Base-by-base conservation (phyloP, 129 eudicot genomes). In the Chrysanthemum seticuspe region DNA sequence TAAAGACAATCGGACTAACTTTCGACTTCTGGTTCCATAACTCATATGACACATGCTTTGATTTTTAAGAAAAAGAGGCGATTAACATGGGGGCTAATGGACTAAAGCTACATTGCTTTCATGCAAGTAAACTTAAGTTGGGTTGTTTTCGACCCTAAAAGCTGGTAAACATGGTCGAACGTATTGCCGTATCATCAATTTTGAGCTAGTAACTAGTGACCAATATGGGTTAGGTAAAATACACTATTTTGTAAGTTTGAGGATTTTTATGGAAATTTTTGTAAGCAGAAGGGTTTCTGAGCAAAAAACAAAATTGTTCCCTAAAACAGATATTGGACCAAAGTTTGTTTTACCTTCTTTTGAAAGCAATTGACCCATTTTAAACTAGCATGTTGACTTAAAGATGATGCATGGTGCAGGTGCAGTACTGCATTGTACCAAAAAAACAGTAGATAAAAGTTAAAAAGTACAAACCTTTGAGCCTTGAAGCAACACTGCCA, bases 401-500 rank as follows among this genome's bases (percentile, higher is more conserved):
- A 9, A 6, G 58, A 58, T 68, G 55, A 68, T 58, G 45, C 74
- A 76, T 45, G 16, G 7, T 65, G 74, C 51, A 56, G 16, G 7
- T 65, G 74, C 51, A 56, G 74, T 67, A 57, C 79, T 6, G 23
- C 67, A 6, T 47, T 58, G 74, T 47, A 45, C 66, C 21, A 25
- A 47, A 53, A 29, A 67, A 75, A 77, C 54, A 77, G 63, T 53
- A 23, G 18, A 45, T 54, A 55, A 78, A 78, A 16, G 54, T 71
- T 44, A 63, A n/a, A 50, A 68, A 48, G 71, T 67, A 68, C 82
- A 54, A 69, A 94, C 98, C 98, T 94, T 84, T 83, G 66, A 94
- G 93, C 80, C 91, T 81, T 47, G 93, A 94, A 52, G 98, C 98
- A 15, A 94, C 97, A 57, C 98, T 94, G 67, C 98, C 98, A 80